Evolutionary conservation across 192 early-diverging fungal species (phyloP), one percentile per base, ranked within the genome.

Genomic region (Coemansia sp.): DNA sequence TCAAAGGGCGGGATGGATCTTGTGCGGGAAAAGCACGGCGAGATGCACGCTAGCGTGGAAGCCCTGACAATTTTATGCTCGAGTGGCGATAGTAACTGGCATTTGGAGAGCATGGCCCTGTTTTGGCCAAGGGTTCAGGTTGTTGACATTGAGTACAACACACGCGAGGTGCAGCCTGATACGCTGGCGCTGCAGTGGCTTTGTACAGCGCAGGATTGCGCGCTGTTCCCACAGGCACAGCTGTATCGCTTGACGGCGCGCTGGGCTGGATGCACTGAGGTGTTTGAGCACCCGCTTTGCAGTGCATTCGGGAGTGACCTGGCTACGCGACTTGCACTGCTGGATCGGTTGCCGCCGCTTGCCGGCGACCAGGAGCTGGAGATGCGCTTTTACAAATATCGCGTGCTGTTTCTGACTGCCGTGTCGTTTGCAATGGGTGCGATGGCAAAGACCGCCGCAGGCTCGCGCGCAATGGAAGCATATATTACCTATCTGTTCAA

Each of bases 191-290:
- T 64, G 25, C 62, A 52, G 43, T 80, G 78, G 78, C 78, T 80
- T 24, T 49, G 63, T 6, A 39, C 67, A 24, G 66, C 60, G 5
- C 78, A 80, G 27, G 66, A 80, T 57, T 25, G 29, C 10, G 15
- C 65, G 19, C 53, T 72, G 50, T 75, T 80, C 24, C 78, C 78
- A 37, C 47, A 47, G 2, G 72, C 66, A 35, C 62, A 45, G 43
- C 54, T 71, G 21, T 80, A 75, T 32, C 71, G 78, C 5, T 32
- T 80, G 49, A 75, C 62, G n/a, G 56, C 62, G 12, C 65, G 60
- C 59, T 80, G 78, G 78, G 68, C 72, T 12, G 78, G 78, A 14
- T 80, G 72, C 29, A 72, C 63, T 23, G 78, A 80, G 56, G 69
- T 75, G 3, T 80, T 80, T 59, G 77, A 80, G 68, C 77, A 80